These are phyloP conservation scores for Yamadazyma trypodendri DNA, from an alignment of 1,139 yeast genomes.

Conservation along the genomic window DNA sequence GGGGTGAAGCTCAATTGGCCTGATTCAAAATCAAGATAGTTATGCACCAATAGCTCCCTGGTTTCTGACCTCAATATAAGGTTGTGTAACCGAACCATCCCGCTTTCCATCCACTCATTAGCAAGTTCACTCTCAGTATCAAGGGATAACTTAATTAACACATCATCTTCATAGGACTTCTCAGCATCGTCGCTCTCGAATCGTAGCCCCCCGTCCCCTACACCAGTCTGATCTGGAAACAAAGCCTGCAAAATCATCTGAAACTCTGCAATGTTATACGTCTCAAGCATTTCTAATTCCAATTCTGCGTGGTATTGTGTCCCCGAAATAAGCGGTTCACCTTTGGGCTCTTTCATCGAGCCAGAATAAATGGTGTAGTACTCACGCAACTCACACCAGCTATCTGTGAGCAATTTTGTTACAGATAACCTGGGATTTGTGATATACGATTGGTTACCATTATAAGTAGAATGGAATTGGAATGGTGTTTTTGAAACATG, in stretches of 20 bases:
- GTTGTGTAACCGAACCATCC: conserved; percentile 32
- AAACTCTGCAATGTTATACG: conserved; percentile 21
- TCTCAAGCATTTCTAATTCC: conserved; percentile 41
- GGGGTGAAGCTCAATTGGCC: conserved; percentile 21
- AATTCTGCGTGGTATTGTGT: conserved; percentile 37
- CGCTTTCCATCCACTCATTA: conserved; percentile 32
- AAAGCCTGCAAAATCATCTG: conserved; percentile 13
- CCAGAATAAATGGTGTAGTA: conserved; percentile 45
- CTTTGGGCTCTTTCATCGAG: conserved; percentile 23
- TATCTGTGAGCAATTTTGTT: conserved; percentile 43
- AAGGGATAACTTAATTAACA: neutral
- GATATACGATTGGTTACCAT: conserved; percentile 26
- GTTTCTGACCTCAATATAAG: conserved; percentile 51
- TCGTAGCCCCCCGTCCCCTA: neutral
- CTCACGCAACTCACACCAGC: conserved; percentile 54
- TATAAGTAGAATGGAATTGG: conserved; percentile 23
- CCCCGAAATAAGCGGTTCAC: conserved; percentile 39
- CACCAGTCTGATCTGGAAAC: neutral
- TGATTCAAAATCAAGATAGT: conserved; percentile 37
- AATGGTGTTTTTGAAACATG: conserved; percentile 22
- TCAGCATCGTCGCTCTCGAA: neutral
- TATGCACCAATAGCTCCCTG: conserved; percentile 60
- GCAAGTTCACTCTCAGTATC: conserved; percentile 29
- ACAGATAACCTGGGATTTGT: conserved; percentile 41
- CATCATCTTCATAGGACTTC: neutral